Percentiles rank a stretch among this genome's conserved stretches.
Evolutionary conservation across 2,329 filamentous ascomycete species (phyloP).

Genomic region (Sarocladiaceae sp.): DNA sequence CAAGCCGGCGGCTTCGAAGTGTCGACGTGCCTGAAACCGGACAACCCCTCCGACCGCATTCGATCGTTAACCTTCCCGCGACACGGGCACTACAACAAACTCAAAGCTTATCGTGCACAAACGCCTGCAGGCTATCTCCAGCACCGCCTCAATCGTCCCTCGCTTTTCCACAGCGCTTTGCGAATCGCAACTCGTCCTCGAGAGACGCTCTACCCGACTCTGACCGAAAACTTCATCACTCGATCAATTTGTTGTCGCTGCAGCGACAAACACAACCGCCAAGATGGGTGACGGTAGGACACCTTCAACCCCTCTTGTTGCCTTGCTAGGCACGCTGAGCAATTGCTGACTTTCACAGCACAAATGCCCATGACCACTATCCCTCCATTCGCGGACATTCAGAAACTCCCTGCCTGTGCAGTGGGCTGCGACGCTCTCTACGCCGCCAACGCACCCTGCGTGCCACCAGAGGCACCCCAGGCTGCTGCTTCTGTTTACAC

Average conservation of each 20-base stretch:
- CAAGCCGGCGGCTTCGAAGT: background rate
- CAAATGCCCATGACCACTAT: conserved; percentile 41
- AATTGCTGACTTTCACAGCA: background rate
- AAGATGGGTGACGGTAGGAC: background rate
- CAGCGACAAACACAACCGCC: background rate
- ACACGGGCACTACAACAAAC: background rate
- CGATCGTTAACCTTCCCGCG: background rate
- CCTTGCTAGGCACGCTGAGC: background rate
- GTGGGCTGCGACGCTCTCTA: conserved; percentile 54
- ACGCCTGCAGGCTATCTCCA: background rate
- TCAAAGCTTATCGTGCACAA: background rate
- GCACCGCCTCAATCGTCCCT: background rate
- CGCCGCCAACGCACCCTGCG: conserved; percentile 69
- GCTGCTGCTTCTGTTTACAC: conserved; percentile 52
- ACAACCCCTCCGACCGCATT: background rate
- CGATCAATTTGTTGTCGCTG: background rate
- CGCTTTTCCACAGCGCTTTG: background rate
- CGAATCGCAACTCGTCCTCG: background rate
- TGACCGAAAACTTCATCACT: background rate
- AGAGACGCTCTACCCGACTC: background rate
- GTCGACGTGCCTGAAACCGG: background rate
- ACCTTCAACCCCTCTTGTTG: background rate
- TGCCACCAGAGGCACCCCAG: conserved; percentile 50
- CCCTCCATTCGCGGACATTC: conserved; percentile 44
- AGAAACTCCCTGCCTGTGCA: conserved; percentile 58